These are phyloP conservation scores for Thermoascus crustaceus DNA, from an alignment of 2,329 filamentous ascomycete species.

Conservation along the genomic window DNA sequence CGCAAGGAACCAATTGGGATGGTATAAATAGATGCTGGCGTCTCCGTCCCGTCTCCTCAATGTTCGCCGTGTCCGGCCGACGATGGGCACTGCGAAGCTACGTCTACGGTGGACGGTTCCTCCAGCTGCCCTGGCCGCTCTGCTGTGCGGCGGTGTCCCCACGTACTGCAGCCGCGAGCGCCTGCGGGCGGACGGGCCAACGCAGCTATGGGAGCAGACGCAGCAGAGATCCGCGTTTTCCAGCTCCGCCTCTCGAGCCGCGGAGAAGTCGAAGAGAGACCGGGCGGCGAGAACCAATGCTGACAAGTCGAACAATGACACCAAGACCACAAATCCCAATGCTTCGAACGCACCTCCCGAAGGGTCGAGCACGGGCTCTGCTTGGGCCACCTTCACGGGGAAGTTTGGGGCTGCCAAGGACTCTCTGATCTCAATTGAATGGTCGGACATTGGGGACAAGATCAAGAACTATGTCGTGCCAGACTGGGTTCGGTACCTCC, in stretches of 20 bases:
- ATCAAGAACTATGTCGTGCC: constrained; percentile 68
- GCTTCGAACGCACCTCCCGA: constrained; percentile 3
- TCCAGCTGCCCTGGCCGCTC: constrained; percentile 22
- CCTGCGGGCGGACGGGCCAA: constrained; percentile 13
- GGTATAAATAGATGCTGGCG: not conserved
- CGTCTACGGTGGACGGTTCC: constrained; percentile 29
- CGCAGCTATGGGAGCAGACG: constrained; percentile 14
- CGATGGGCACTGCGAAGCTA: constrained; percentile 28
- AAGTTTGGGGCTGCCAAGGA: constrained; percentile 35
- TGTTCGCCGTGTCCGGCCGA: constrained; percentile 16
- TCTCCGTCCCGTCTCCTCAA: constrained; percentile 4
- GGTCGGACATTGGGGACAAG: constrained; percentile 40
- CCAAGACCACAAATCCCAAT: not conserved
- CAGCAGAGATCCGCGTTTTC: constrained; percentile 19
- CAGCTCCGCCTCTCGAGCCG: constrained; percentile 11
- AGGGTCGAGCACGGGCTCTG: constrained; percentile 20
- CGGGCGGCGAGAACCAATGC: constrained; percentile 6
- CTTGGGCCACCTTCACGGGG: constrained; percentile 45
- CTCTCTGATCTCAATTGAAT: constrained; percentile 33
- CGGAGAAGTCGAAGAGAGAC: no score
- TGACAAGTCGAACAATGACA: constrained; percentile 3
- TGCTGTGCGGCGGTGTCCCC: constrained; percentile 17
- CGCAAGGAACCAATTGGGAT: no score
- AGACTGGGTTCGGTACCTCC: constrained; percentile 70
- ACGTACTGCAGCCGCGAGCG: constrained; percentile 20